Evolutionary conservation across 345 rosid species (phyloP), one percentile per base, ranked within the genome.

Genomic region (Carallia brachiata): DNA sequence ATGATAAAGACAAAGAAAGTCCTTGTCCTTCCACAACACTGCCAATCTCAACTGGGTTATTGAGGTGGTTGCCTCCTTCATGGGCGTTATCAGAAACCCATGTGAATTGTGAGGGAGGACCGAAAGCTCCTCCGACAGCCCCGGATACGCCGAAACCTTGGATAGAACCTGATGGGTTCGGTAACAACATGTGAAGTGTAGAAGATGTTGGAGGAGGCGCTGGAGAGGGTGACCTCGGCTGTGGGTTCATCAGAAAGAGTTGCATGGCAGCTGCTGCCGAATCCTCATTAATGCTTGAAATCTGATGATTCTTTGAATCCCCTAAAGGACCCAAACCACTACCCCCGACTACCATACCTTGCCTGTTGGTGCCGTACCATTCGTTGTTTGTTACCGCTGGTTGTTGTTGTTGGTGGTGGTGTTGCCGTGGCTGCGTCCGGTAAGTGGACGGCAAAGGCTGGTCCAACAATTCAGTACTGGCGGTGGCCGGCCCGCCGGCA

Each of bases 181-280:
- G 98, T 37, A 91, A 84, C 70, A 91, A 73, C 93, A 93, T 89
- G 75, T 91, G 94, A 72, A 93, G 97, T 44, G 98, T 88, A 54
- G 96, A 90, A 73, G 88, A 75, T 54, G 70, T 57, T 52, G 84
- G 48, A 72, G 75, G 69, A 58, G 78, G 69, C 65, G 80, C 19
- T 8, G 86, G 83, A 62, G 97, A 88, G 28, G 91, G 91, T 60
- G 98, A 88, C 70, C 92, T 89, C 50, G 86, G 90, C 48, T 82
- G 89, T n/a, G 94, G 95, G 72, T 90, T 92, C 95, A 90, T 89
- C 61, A 89, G 78, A 71, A 88, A 91, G 67, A 93, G 91, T 73
- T 91, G 96, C 97, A 93, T 93, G 88, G 97, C 94, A 18, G 93
- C 89, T 0, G 96, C 92, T 27, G 96, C 92, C 19, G 89, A 83